phyloP scores from a whole-genome alignment of 176 grass and related monocot species.

The Areca catechu region DNA sequence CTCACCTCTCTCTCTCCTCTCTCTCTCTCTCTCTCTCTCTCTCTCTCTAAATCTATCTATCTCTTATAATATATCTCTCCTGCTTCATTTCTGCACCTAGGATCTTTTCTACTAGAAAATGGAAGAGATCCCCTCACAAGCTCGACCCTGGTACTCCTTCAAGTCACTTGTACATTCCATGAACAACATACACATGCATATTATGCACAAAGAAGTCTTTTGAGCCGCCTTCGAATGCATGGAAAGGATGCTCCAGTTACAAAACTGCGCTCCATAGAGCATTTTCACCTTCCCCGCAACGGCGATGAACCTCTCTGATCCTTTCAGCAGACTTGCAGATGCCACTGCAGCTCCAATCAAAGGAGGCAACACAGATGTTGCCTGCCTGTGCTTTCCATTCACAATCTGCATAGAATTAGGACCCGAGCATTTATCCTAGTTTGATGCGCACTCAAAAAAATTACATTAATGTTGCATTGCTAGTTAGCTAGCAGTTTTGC shows the following conservation, averaged over 20 bases:
- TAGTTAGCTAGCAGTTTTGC: no score
- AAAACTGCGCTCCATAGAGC: background rate
- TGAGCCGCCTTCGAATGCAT: background rate
- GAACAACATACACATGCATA: background rate
- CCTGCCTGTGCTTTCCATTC: conserved; percentile 16
- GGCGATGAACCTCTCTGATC: conserved; percentile 6
- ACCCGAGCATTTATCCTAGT: no score
- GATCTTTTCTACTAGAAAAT: background rate
- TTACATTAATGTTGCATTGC: no score
- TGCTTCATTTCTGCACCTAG: background rate
- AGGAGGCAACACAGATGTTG: conserved; percentile 5
- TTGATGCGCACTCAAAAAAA: no score
- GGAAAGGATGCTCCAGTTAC: background rate
- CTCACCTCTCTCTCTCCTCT: no score
- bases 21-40: no score
- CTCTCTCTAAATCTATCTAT: background rate
- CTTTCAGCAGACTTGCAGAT: conserved; percentile 5
- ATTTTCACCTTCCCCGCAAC: conserved; percentile 3
- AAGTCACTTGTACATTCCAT: no score
- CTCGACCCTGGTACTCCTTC: background rate
- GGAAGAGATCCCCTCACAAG: background rate
- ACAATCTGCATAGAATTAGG: background rate
- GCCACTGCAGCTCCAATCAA: conserved; percentile 3
- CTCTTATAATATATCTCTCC: no score
- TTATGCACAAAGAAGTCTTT: background rate